Conservation (phyloP, 306 rosid genomes). For the Ormosia semicastrata region DNA sequence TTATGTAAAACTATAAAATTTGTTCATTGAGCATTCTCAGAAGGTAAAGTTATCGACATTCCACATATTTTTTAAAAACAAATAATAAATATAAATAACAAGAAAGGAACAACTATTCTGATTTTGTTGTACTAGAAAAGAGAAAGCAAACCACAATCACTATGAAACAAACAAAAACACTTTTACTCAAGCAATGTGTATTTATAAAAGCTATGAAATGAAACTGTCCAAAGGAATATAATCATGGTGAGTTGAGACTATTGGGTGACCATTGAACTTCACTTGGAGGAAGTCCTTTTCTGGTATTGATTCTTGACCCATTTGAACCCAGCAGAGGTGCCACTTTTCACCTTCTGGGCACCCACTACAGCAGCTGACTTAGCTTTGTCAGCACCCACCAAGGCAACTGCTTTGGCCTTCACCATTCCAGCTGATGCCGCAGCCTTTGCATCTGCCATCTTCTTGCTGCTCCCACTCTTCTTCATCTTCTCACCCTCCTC, state of each 20-base stretch:
- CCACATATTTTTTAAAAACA: slow-evolving; percentile 7
- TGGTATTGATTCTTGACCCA: slow-evolving; percentile 71
- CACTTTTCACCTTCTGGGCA: slow-evolving; percentile 47
- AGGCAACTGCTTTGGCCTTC: slow-evolving; percentile 55
- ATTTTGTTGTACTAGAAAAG: slow-evolving; percentile 1
- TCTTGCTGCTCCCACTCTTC: slow-evolving; percentile 51
- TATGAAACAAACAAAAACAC: background rate
- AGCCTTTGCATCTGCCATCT: slow-evolving; percentile 52
- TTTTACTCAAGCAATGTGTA: slow-evolving; percentile 6
- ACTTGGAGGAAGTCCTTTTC: slow-evolving; percentile 64
- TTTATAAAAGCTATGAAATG: slow-evolving; percentile 15
- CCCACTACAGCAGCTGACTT: slow-evolving; percentile 37
- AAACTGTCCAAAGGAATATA: slow-evolving; percentile 3
- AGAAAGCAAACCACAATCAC: slow-evolving; percentile 7
- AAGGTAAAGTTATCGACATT: background rate
- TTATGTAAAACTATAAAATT: background rate
- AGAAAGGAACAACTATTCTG: background rate
- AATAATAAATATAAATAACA: background rate
- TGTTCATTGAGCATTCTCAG: background rate
- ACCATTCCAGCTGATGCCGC: slow-evolving; percentile 52
- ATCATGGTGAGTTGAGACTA: background rate
- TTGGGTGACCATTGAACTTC: background rate
- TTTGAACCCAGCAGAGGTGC: slow-evolving; percentile 69
- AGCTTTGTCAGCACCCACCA: slow-evolving; percentile 46
- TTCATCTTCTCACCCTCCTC: slow-evolving; percentile 33